Base-by-base conservation (phyloP, 2,329 filamentous ascomycete genomes). In the Rhinocladiella mackenziei region DNA sequence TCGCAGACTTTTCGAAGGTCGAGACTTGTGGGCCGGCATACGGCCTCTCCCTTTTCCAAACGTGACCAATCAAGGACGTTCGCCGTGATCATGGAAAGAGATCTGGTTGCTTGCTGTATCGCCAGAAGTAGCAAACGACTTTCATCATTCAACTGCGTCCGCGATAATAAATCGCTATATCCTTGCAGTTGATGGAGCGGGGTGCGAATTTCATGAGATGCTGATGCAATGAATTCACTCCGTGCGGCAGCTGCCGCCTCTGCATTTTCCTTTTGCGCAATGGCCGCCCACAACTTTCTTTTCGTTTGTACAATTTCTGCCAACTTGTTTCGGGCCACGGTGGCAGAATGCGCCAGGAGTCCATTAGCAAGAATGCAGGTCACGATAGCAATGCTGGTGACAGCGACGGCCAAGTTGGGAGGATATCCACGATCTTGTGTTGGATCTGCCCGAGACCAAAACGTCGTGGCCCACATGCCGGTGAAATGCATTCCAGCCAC, bases 21-120 rank as follows among this genome's bases (percentile, higher is more conserved):
- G 3, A 65, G 43, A 36, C 55, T 56, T 1, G 53, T 55, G n/a
- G 61, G 60, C 14, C 61, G 60, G 31, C 54, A 61, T 1, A 56
- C 52, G 6, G 58, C 54, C 40, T 64, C 61, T 9, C 55, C 52
- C 39, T 63, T 59, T 30, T 65, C 62, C n/a, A 65, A 45, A 30
- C 61, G 59, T 19, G 62, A 64, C 62, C 62, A 65, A 39, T 65
- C 62, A 14, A 65, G 49, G 9, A 65, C 62, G 38, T 64, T 65
- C 11, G 60, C 62, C 5, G 62, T 65, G 39, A 65, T 64, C 45
- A 65, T 54, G 7, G 61, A 64, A 9, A 65, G 47, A 2, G 60
- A 64, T 38, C 58, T 62, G 5, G 60, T 64, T 9, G 62, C 62
- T 37, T 59, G 51, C 39, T 65, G 62, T 17, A 65, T 65, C 11